Evolutionary conservation across 2,329 filamentous ascomycete genomes (phyloP), one percentile per base, ranked within the genome.

Genomic region (Colletotrichum euphorbiae): DNA sequence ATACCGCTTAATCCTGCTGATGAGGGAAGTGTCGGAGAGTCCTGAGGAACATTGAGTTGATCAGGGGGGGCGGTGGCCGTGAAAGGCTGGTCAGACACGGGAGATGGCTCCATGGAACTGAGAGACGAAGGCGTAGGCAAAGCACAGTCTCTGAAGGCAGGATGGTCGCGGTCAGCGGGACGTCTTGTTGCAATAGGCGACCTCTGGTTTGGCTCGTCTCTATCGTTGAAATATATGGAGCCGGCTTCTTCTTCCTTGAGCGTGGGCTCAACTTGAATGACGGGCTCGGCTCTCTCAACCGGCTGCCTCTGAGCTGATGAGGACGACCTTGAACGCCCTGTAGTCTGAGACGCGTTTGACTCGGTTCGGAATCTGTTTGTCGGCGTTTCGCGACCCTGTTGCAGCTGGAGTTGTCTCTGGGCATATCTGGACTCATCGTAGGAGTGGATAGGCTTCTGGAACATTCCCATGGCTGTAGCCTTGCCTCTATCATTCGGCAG

Each of bases 381-480:
- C 0, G 90, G 87, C 0, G 88, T 88, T 63, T 91, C 90, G 28
- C 91, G 87, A 31, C 90, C 92, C 74, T 92, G 88, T 71, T 95
- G 92, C 77, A 97, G 87, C 76, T 94, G 92, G 54, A 92, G 82
- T 74, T 97, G 92, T 50, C 93, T 89, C 75, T 97, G 91, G 5
- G 92, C 87, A 74, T 93, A 98, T 74, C 93, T 92, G 19, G 91
- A 89, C 74, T 98, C 94, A 74, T 97, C 93, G 72, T 96, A 97
- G 7, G 89, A 87, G 57, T 91, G 87, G 2, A 83, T 80, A 1
- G 94, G 92, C 75, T 93, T 93, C 71, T 91, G 91, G 68, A 87
- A 85, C 24, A 86, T 80, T 19, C 83, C 83, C 74, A 84, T 80
- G 1, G 93, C 91, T 0, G 93, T 97, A 5, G 93, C 92, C 76